phyloP scores from a whole-genome alignment of 352 stramenopile species.

The Thraustochytrium sp. region DNA sequence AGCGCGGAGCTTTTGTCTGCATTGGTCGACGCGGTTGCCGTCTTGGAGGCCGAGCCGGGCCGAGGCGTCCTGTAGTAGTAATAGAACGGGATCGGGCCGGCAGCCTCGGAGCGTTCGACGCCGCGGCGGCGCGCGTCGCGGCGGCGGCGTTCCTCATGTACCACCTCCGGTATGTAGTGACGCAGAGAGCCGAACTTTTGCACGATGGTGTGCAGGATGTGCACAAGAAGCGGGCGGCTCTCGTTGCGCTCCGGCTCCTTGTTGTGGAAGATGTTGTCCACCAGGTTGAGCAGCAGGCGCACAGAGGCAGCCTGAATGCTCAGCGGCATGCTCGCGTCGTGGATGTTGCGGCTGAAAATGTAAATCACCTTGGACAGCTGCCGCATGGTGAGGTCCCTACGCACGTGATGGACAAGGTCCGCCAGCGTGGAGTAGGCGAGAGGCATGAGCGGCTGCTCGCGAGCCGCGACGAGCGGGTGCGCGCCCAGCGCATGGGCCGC shows the following conservation, averaged over 20 bases:
- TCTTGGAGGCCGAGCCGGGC: not conserved
- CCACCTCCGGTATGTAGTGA: slow-evolving; percentile 37
- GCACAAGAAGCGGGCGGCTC: slow-evolving; percentile 76
- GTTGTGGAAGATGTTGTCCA: slow-evolving; percentile 94
- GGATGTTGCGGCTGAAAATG: slow-evolving; percentile 83
- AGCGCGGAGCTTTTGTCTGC: not conserved
- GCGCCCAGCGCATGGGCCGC: slow-evolving; percentile 11
- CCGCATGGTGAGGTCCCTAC: slow-evolving; percentile 81
- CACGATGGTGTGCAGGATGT: slow-evolving; percentile 61
- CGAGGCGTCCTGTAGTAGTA: not conserved
- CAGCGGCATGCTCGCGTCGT: slow-evolving; percentile 80
- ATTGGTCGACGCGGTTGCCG: not conserved
- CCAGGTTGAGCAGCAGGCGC: slow-evolving; percentile 87
- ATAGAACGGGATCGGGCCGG: not conserved
- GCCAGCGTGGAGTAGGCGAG: slow-evolving; percentile 93
- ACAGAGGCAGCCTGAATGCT: slow-evolving; percentile 93
- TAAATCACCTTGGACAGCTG: slow-evolving; percentile 91
- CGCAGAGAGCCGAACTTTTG: slow-evolving; percentile 39
- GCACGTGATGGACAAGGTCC: slow-evolving; percentile 94
- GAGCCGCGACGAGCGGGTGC: slow-evolving; percentile 29
- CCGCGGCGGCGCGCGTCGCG: not conserved
- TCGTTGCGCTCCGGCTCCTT: slow-evolving; percentile 70
- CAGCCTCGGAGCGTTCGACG: not conserved
- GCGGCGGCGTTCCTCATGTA: slow-evolving; percentile 45
- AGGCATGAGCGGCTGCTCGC: slow-evolving; percentile 66